Percentiles rank a stretch among this genome's conserved stretches.
Conservation (phyloP, 2,329 filamentous ascomycete species). For the Cryphonectria radicalis region DNA sequence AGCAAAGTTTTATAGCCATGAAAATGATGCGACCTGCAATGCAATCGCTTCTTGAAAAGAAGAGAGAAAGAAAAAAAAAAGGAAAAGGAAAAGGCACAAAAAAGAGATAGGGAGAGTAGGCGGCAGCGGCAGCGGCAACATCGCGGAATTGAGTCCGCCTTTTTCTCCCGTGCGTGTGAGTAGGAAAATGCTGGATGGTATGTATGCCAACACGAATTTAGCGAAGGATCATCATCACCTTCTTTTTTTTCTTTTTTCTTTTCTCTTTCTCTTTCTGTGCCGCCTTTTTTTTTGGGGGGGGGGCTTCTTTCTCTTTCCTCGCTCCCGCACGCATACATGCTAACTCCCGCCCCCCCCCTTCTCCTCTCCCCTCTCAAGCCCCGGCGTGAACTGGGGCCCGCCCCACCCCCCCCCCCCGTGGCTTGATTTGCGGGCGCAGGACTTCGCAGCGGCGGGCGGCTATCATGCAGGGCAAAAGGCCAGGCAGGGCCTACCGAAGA, state of each 20-base stretch:
- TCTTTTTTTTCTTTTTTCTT: neutral
- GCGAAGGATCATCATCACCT: neutral
- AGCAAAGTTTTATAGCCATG: no score
- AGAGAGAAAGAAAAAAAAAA: no score
- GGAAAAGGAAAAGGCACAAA: neutral
- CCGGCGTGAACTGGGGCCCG: neutral
- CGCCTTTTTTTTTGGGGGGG: neutral
- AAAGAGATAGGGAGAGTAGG: no score
- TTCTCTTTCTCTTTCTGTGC: neutral
- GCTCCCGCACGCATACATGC: neutral
- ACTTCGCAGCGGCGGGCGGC: conserved; percentile 12
- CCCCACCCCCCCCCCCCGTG: no score
- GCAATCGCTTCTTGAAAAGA: neutral
- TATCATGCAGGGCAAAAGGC: neutral
- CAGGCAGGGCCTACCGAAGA: neutral
- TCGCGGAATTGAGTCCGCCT: conserved; percentile 4
- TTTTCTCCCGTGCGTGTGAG: neutral
- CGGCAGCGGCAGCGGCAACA: no score
- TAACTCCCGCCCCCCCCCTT: no score
- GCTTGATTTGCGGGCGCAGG: conserved; percentile 14
- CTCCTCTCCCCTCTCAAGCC: no score
- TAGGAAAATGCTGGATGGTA: neutral
- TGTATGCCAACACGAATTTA: neutral
- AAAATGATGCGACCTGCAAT: neutral
- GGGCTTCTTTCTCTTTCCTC: neutral